These are phyloP conservation scores for Cercospora zeae-maydis DNA, from an alignment of 2,329 filamentous ascomycete species.

Conservation along the genomic window DNA sequence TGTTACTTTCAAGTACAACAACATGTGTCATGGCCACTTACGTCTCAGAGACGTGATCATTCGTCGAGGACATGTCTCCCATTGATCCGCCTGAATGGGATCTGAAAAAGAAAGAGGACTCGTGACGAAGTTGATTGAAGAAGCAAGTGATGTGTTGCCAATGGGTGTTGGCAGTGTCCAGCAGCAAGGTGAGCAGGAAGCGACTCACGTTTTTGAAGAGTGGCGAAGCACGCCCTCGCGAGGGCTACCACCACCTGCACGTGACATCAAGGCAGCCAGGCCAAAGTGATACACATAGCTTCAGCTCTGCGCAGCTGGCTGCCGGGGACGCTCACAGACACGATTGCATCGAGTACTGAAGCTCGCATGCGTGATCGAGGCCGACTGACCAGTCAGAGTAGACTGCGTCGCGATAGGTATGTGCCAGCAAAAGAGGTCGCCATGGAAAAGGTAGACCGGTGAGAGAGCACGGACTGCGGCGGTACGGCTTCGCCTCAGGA, in stretches of 20 bases:
- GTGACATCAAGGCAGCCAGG: background rate
- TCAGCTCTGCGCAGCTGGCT: background rate
- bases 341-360: background rate
- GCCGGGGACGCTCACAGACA: background rate
- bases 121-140: background rate
- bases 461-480: slow-evolving; percentile 6
- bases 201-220: background rate
- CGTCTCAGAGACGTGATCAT: background rate
- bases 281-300: background rate
- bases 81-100: background rate
- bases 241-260: background rate
- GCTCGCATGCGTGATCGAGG: background rate
- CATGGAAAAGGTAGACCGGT: slow-evolving; percentile 3
- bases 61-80: background rate
- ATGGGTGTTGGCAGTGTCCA: background rate
- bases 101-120: background rate
- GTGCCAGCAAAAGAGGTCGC: background rate
- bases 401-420: background rate
- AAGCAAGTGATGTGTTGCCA: background rate
- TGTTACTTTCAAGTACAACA: background rate
- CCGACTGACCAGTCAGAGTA: background rate
- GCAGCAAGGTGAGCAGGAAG: background rate
- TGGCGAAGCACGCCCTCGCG: background rate
- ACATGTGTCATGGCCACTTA: background rate
- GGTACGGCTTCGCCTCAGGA: slow-evolving; percentile 6